A percentile compares a stretch with the other conserved stretches of the same genome.
phyloP scores from a whole-genome alignment of 306 rosid species.

The Arachis stenosperma region DNA sequence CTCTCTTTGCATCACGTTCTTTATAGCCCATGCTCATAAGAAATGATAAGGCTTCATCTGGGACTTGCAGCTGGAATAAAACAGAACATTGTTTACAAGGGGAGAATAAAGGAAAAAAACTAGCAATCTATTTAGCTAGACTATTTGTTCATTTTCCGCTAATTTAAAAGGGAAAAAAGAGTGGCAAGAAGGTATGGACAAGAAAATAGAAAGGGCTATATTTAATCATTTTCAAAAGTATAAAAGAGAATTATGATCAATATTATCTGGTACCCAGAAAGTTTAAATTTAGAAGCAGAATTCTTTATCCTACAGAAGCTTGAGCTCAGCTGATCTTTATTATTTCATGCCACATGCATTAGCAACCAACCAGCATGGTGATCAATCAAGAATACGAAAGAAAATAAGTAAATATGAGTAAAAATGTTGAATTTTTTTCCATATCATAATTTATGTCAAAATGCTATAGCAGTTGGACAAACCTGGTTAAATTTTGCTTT shows the following conservation, averaged over 20 bases:
- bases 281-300: conserved; percentile 9
- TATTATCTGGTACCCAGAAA: conserved; percentile 15
- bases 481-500: conserved; percentile 67
- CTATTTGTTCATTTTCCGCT: not conserved
- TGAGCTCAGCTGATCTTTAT: conserved; percentile 7
- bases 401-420: not conserved
- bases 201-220: conserved; percentile 8
- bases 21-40: conserved; percentile 86
- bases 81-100: conserved; percentile 20
- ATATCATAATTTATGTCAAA: conserved; percentile 7
- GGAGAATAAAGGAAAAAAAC: not conserved
- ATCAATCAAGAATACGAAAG: conserved; percentile 21
- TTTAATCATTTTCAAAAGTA: not conserved
- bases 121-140: conserved; percentile 20
- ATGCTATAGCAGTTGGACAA: conserved; percentile 22
- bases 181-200: not conserved
- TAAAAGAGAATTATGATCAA: not conserved
- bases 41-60: conserved; percentile 83
- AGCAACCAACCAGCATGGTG: not conserved
- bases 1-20: conserved; percentile 75
- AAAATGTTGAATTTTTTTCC: not conserved
- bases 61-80: conserved; percentile 76
- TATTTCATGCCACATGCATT: not conserved
- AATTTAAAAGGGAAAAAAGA: conserved; percentile 22
- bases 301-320: not conserved